Percentiles rank a stretch among this genome's conserved stretches.
phyloP scores from a whole-genome alignment of 2,329 filamentous ascomycete genomes.

The Sporothrix protearum region DNA sequence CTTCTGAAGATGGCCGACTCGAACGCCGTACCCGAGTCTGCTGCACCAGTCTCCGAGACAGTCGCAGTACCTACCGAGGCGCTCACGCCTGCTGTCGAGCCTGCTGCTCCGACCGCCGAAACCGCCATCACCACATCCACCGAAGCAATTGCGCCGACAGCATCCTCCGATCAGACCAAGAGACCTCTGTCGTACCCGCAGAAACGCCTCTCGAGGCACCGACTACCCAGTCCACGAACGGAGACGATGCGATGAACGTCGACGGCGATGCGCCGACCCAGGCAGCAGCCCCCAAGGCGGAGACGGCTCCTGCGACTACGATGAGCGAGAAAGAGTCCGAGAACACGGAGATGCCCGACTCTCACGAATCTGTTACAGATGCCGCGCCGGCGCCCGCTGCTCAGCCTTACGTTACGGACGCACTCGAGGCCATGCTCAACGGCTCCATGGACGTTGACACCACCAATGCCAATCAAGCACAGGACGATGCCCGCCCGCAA shows the following conservation, averaged over 20 bases:
- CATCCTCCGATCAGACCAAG: neutral
- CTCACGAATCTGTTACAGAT: neutral
- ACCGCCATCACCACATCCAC: neutral
- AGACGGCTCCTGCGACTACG: neutral
- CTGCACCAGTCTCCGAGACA: neutral
- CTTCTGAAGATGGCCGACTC: neutral
- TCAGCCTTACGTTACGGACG: constrained; percentile 28
- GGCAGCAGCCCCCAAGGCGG: neutral
- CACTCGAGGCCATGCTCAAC: constrained; percentile 31
- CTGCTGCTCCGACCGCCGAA: neutral
- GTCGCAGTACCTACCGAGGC: neutral
- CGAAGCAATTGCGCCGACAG: neutral
- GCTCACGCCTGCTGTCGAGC: neutral
- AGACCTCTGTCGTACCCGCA: neutral
- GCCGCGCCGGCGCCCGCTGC: neutral
- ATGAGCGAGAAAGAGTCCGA: neutral
- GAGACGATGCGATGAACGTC: constrained; percentile 22
- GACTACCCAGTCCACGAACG: neutral
- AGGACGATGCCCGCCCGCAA: neutral
- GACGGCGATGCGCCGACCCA: neutral
- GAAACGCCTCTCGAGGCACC: neutral
- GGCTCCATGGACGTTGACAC: constrained; percentile 27
- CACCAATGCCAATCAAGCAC: neutral
- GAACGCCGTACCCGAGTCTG: neutral
- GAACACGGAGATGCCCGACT: constrained; percentile 13